A percentile compares a stretch with the other conserved stretches of the same genome.
Conservation (phyloP, 176 grass and related monocot genomes). For the Calamus simplicifolius region DNA sequence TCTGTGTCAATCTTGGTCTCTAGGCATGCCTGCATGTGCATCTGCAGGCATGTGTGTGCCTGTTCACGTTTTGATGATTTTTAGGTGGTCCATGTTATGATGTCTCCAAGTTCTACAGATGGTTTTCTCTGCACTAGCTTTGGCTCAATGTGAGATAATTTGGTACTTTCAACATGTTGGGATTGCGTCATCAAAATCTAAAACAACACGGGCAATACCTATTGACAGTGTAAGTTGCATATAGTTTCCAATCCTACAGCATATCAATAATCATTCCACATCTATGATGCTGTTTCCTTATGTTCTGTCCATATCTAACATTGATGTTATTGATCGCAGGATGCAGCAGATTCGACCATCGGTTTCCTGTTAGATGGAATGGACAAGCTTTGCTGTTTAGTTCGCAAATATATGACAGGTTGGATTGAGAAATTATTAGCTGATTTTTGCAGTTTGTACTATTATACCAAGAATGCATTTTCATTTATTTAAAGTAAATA, state of each 20-base stretch:
- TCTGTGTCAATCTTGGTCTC: no score
- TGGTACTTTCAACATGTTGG: constrained; percentile 98
- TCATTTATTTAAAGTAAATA: no score
- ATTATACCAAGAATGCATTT: no score
- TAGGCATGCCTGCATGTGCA: no score
- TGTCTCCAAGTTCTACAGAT: constrained; percentile 47
- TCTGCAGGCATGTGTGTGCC: no score
- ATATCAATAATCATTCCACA: constrained; percentile 4
- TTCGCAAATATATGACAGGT: constrained; percentile 97
- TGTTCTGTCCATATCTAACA: constrained; percentile 17
- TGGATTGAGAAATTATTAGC: constrained; percentile 11
- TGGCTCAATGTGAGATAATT: constrained; percentile 84
- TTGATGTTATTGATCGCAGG: constrained; percentile 35
- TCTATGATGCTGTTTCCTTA: not conserved
- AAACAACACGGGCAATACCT: constrained; percentile 52
- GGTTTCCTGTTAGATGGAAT: constrained; percentile 94
- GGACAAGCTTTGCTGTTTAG: constrained; percentile 86
- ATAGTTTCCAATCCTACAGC: not conserved
- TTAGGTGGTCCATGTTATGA: not conserved
- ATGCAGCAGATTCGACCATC: constrained; percentile 88
- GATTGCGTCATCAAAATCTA: constrained; percentile 73
- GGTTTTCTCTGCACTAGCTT: constrained; percentile 96
- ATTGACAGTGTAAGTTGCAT: constrained; percentile 76
- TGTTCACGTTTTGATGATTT: not conserved
- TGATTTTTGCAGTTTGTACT: no score